Evolutionary conservation across 2,329 filamentous ascomycete species (phyloP).

Genomic region (Diplodia intermedia): DNA sequence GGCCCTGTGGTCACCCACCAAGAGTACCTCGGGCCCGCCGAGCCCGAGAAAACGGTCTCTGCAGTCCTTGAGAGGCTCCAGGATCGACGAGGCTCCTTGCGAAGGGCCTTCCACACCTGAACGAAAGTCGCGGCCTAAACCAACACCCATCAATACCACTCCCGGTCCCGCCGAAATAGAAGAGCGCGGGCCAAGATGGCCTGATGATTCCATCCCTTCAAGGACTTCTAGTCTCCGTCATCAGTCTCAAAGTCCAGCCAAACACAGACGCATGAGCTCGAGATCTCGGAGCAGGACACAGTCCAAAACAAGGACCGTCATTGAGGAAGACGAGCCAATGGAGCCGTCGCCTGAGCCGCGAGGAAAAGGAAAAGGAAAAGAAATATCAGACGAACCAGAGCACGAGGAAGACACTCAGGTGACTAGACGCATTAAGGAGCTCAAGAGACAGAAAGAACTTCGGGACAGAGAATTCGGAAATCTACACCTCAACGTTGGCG

Average conservation of each 20-base stretch:
- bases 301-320: constrained; percentile 41
- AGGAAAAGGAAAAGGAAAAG: constrained; percentile 36
- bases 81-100: constrained; percentile 27
- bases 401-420: constrained; percentile 61
- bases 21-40: constrained; percentile 39
- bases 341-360: constrained; percentile 37
- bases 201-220: constrained; percentile 25
- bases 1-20: constrained; percentile 12
- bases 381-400: constrained; percentile 28
- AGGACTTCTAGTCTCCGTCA: constrained; percentile 29
- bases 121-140: constrained; percentile 1
- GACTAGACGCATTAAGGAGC: constrained; percentile 63
- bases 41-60: constrained; percentile 27
- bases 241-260: constrained; percentile 23
- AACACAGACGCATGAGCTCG: constrained; percentile 36
- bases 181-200: constrained; percentile 23
- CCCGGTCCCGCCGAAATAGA: constrained; percentile 8
- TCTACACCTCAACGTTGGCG: constrained; percentile 38
- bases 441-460: constrained; percentile 64
- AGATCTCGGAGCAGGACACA: constrained; percentile 39
- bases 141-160: constrained; percentile 21
- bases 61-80: constrained; percentile 29
- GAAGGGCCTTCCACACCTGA: constrained; percentile 25
- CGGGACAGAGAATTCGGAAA: constrained; percentile 54
- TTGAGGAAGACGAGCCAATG: constrained; percentile 39